Conservation (phyloP, 345 rosid species). For the Brassica juncea region DNA sequence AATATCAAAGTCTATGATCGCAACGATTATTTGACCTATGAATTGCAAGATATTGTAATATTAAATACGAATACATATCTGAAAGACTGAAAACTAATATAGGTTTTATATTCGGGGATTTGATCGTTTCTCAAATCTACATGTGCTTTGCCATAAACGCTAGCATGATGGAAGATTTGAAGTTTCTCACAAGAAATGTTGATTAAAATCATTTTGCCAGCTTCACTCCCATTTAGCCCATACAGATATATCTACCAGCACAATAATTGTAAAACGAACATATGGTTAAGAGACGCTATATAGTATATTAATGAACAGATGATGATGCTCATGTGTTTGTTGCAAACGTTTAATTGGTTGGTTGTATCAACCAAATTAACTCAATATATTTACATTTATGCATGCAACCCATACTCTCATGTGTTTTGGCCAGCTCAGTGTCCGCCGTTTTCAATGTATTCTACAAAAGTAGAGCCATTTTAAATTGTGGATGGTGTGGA, state of each 20-base stretch:
- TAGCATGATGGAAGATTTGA: constrained; percentile 16
- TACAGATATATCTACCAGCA: constrained; percentile 15
- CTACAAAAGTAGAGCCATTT: not conserved
- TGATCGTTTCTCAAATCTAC: constrained; percentile 12
- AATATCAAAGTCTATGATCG: constrained; percentile 23
- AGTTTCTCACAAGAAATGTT: not conserved
- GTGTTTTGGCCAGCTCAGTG: constrained; percentile 31
- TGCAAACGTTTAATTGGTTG: constrained; percentile 22
- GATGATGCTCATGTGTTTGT: constrained; percentile 26
- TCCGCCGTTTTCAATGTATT: not conserved
- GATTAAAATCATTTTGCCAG: constrained; percentile 30
- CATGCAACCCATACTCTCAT: constrained; percentile 34
- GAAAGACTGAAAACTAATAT: not conserved
- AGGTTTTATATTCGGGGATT: not conserved
- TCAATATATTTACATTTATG: constrained; percentile 8
- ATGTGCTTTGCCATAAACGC: constrained; percentile 24
- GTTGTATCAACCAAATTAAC: constrained; percentile 24
- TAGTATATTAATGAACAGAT: constrained; percentile 10
- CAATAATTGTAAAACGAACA: constrained; percentile 7
- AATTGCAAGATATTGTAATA: not conserved
- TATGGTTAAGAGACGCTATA: constrained; percentile 6
- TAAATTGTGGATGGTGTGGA: not conserved
- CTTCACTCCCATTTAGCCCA: constrained; percentile 16
- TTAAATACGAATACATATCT: not conserved
- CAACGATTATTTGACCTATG: constrained; percentile 2